These are phyloP conservation scores for Diaporthe humulicola DNA, from an alignment of 2,329 filamentous ascomycete genomes.

Conservation along the genomic window DNA sequence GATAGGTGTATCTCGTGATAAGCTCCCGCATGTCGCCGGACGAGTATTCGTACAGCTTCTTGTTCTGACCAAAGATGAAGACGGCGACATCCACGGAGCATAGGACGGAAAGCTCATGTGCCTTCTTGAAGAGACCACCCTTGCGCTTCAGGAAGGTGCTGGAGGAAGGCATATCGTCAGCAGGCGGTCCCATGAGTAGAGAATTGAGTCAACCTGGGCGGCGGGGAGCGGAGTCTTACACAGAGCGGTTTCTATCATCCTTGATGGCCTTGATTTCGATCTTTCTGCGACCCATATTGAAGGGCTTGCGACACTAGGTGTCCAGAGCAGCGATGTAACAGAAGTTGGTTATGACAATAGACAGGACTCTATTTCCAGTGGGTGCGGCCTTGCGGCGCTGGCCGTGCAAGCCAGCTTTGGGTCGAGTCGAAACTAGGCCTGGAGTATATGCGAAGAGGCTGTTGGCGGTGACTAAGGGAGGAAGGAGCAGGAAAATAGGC, in stretches of 20 bases:
- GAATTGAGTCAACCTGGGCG: not conserved
- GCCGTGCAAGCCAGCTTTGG: constrained; percentile 37
- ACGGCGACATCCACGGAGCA: constrained; percentile 99
- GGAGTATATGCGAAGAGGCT: constrained; percentile 14
- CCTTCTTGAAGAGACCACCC: constrained; percentile 99
- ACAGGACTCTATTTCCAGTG: constrained; percentile 36
- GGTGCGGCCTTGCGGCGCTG: constrained; percentile 36
- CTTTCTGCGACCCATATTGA: constrained; percentile 94
- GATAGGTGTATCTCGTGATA: constrained; percentile 90
- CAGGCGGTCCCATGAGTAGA: not conserved
- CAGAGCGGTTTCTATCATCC: constrained; percentile 96
- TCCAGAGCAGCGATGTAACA: constrained; percentile 32
- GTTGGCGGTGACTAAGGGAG: constrained; percentile 4
- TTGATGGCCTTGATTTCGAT: constrained; percentile 99
- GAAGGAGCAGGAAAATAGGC: constrained; percentile 5
- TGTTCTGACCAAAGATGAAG: constrained; percentile 98
- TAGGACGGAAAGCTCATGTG: constrained; percentile 96
- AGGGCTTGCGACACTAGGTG: constrained; percentile 32
- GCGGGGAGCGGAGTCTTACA: constrained; percentile 71
- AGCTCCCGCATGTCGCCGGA: constrained; percentile 94
- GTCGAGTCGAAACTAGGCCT: constrained; percentile 37
- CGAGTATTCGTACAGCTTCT: constrained; percentile 98
- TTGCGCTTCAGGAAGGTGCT: constrained; percentile 99
- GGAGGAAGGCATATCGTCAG: constrained; percentile 33
- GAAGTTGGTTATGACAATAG: constrained; percentile 29